Conservation (phyloP, 768 basidiomycete species). For the Mycena rosella region DNA sequence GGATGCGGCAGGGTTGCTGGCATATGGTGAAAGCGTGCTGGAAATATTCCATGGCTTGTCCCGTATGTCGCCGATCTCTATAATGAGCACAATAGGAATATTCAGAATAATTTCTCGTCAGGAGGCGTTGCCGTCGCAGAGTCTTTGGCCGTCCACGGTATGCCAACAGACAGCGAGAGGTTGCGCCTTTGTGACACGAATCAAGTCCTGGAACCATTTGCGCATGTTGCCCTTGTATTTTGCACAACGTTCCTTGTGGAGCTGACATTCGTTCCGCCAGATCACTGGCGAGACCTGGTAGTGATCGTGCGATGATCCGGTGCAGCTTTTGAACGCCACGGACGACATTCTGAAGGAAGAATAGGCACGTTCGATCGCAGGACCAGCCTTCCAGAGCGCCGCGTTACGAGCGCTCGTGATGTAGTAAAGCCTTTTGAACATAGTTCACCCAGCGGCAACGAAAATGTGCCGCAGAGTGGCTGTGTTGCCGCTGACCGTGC, state of each 20-base stretch:
- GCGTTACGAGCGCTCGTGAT: too few relatives aligned
- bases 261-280: neutral
- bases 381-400: neutral
- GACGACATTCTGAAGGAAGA: neutral
- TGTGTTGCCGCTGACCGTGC: too few relatives aligned
- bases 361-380: neutral
- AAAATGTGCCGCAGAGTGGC: too few relatives aligned
- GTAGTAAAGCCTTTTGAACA: too few relatives aligned
- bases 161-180: conserved; percentile 7
- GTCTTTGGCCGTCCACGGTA: neutral
- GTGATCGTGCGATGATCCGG: neutral
- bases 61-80: conserved; percentile 8
- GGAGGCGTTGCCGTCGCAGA: neutral
- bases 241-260: neutral
- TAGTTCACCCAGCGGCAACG: too few relatives aligned
- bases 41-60: conserved; percentile 6
- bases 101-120: conserved; percentile 6
- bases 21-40: neutral
- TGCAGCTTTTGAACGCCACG: neutral
- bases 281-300: neutral
- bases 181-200: neutral
- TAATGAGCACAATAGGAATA: neutral
- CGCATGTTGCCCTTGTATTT: conserved; percentile 4
- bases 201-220: conserved; percentile 17
- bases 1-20: conserved; percentile 14